Evolutionary conservation across 306 rosid species (phyloP), one percentile per base, ranked within the genome.

Genomic region (Alnus glutinosa): DNA sequence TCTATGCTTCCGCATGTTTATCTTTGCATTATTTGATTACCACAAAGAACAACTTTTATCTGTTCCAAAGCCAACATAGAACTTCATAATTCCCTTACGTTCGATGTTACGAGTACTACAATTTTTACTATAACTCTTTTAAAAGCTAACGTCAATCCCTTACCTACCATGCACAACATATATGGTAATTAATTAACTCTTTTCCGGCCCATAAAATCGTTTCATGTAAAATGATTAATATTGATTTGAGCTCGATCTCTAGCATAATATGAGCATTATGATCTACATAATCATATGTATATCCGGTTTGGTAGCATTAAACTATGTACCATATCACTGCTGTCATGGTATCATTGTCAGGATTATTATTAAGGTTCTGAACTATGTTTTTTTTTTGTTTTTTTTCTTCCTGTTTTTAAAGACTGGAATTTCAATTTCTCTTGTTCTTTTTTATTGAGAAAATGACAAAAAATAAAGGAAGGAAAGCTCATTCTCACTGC

Each of bases 401-500:
- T 73, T 73, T 69, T 23, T 23, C 28, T 23, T 75, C 74, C 30
- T 74, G n/a, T n/a, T 18, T 19, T 7, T 2, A 78, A 48, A 80
- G 78, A 80, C 75, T 75, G 80, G 86, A 49, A 74, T 82, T 88
- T 23, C 28, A 23, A 23, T 23, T 23, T 80, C 84, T 70, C 85
- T 67, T 71, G 89, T 80, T 78, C 7, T 82, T 89, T 89, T 85
- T 77, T 78, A 78, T 67, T 63, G 78, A 83, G 90, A 88, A 90
- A 86, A 90, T 94, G 97, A 92, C 96, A 94, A 89, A 85, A 46
- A 89, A 87, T 88, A 82, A 74, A 78, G 78, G 77, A 67, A 85
- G 71, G 92, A 93, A 90, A 92, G 93, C 94, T 92, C 97, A 87
- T 86, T 86, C 88, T 88, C 93, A 84, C 92, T 89, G 94, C 90